phyloP scores from a whole-genome alignment of 768 basidiomycete species.

The Mycena albidolilacea region DNA sequence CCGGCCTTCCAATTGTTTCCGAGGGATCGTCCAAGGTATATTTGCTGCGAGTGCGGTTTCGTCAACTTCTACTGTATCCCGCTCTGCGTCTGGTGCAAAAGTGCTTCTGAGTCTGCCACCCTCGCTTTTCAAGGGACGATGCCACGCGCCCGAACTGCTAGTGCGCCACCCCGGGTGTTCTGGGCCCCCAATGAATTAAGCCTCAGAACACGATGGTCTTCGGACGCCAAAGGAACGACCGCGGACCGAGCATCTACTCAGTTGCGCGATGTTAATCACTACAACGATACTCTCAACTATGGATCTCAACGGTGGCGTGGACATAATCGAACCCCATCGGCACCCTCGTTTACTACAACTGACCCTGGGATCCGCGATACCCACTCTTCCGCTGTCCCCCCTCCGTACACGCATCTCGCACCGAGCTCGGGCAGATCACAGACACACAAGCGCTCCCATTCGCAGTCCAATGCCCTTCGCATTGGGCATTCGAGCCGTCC shows the following conservation, averaged over 20 bases:
- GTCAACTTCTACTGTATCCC: constrained; percentile 33
- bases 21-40: constrained; percentile 25
- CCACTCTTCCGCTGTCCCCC: background rate
- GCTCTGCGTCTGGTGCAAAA: constrained; percentile 31
- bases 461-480: constrained; percentile 23
- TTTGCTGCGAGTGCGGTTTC: constrained; percentile 23
- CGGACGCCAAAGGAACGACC: background rate
- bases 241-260: background rate
- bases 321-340: background rate
- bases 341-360: background rate
- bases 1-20: constrained; percentile 26
- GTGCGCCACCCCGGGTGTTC: constrained; percentile 31
- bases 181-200: constrained; percentile 20
- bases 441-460: constrained; percentile 29
- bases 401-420: too few species aligned
- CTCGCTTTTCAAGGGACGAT: constrained; percentile 27
- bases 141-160: constrained; percentile 25
- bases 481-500: constrained; percentile 29
- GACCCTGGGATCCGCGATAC: background rate
- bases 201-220: background rate
- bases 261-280: background rate
- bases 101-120: constrained; percentile 8
- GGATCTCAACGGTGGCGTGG: background rate
- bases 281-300: background rate
- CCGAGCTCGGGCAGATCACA: background rate